Evolutionary conservation across 345 rosid species (phyloP), one percentile per base, ranked within the genome.

Genomic region (Isatis tinctoria): DNA sequence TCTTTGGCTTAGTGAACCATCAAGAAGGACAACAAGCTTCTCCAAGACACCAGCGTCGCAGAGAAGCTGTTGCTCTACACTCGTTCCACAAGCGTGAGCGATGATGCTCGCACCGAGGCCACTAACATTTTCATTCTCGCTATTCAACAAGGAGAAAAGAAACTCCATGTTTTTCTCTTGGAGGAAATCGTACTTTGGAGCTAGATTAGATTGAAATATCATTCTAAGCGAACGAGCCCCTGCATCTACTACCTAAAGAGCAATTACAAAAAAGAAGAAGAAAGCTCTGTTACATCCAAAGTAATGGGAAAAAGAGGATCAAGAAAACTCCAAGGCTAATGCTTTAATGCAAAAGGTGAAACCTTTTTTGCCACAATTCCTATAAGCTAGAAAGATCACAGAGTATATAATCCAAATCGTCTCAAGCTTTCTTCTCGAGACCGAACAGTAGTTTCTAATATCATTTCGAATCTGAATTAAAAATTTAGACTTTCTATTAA

Each of bases 81-180:
- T 81, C 36, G 85, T 84, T 75, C 74, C 74, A 74, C 98, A 92
- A 40, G 98, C 87, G 69, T 86, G 94, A 35, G 94, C 81, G 12
- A 95, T 88, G 27, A 92, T 85, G 73, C 88, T 83, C 3, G 91
- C 88, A 76, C 97, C 99, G 73, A 95, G 98, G 16, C 92, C 97
- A 35, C 82, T 85, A 57, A 87, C 89, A 69, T 83, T 95, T 74
- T 88, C 98, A 57, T 84, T 85, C 59, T 83, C 81, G 48, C 87
- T 84, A 68, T 85, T 81, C 76, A 95, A 72, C 63, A 90, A 79
- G 0, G 92, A 85, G 54, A 90, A 71, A 60, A 95, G 89, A 77
- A 87, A 90, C 63, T 87, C 91, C 90, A 87, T 78, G 74, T 85
- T 95, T 67, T 83, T 79, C 35, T 80, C 84, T 72, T 83, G 67